Percentiles rank a stretch among this genome's conserved stretches.
Conservation (phyloP, 176 grass and related monocot genomes). For the Neostapfia colusana region DNA sequence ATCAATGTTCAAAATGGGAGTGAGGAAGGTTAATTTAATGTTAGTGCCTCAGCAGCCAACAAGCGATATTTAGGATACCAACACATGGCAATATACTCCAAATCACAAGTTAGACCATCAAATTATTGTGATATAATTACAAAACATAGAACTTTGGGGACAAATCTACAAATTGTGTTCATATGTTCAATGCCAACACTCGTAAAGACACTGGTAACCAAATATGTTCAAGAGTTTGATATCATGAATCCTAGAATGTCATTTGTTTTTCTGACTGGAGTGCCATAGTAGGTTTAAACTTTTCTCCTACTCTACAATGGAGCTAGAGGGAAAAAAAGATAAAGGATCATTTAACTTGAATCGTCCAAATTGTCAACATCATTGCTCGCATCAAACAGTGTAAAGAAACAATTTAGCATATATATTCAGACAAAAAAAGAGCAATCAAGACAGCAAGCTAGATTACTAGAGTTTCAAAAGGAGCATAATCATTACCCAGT, state of each 20-base stretch:
- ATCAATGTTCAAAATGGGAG: too few species aligned
- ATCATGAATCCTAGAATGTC: not conserved
- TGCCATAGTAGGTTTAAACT: not conserved
- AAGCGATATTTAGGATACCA: not conserved
- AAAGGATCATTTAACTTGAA: conserved; percentile 6
- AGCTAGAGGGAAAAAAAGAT: not conserved
- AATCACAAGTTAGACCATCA: not conserved
- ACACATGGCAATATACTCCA: not conserved
- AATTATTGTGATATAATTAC: not conserved
- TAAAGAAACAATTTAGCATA: not conserved
- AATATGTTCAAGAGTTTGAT: not conserved
- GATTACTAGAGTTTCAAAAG: not conserved
- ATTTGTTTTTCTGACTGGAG: not conserved
- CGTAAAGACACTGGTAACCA: not conserved
- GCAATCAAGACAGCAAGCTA: not conserved
- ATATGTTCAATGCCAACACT: not conserved
- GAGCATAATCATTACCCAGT: conserved; percentile 73
- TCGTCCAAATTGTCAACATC: not conserved
- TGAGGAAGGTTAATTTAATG: not conserved
- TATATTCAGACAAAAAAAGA: not conserved
- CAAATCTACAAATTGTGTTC: not conserved
- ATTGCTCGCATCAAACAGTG: not conserved
- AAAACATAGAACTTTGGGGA: not conserved
- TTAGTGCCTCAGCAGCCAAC: not conserved
- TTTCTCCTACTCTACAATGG: not conserved